These are phyloP conservation scores for Annulohypoxylon truncatum DNA, from an alignment of 2,329 filamentous ascomycete genomes.

Conservation along the genomic window DNA sequence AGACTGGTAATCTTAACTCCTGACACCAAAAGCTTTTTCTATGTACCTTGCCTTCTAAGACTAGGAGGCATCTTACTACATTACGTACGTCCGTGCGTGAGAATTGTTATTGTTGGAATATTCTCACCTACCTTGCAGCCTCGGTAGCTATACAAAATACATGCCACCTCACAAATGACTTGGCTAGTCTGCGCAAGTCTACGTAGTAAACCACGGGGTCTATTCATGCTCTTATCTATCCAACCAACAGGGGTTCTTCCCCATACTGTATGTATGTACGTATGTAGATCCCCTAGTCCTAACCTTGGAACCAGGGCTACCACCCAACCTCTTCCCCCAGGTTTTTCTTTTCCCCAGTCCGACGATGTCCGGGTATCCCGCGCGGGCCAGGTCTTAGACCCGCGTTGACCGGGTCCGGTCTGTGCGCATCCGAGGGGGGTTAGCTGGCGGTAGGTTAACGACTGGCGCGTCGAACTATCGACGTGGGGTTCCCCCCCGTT, in stretches of 20 bases:
- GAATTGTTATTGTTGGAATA: neutral
- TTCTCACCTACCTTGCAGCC: neutral
- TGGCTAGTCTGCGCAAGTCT: neutral
- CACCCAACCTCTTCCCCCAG: conserved; percentile 7
- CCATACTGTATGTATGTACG: neutral
- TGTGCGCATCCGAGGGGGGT: neutral
- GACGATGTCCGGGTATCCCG: neutral
- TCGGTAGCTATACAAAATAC: neutral
- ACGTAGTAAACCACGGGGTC: neutral
- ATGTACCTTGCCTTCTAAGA: neutral
- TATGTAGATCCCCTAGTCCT: neutral
- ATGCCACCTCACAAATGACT: neutral
- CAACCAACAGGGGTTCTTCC: neutral
- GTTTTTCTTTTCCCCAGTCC: conserved; percentile 11
- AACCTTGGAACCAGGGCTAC: neutral
- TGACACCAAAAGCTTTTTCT: neutral
- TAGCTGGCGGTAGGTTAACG: neutral
- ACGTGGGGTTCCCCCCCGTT: neutral
- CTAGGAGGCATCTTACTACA: neutral
- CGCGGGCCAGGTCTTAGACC: neutral
- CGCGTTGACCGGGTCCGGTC: neutral
- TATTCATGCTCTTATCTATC: neutral
- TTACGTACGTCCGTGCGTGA: neutral
- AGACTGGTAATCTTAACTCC: neutral
- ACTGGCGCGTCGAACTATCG: neutral